Base-by-base conservation (phyloP, 108 stramenopile genomes). In the Skeletonema tropicum region DNA sequence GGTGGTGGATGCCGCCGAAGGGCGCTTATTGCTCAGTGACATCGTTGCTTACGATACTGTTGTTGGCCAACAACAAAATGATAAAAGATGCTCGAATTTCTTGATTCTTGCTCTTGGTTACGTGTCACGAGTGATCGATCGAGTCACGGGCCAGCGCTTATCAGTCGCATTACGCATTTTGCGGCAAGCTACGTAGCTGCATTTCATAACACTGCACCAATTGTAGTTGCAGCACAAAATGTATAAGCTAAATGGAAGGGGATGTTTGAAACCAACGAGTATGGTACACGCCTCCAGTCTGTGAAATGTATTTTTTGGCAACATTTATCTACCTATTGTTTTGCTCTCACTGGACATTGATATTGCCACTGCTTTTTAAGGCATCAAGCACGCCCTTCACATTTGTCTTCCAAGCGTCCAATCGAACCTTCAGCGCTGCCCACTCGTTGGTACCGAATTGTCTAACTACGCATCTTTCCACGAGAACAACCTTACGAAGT, bases 361-460 rank as follows among this genome's bases (percentile, higher is more conserved):
- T 6, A 55, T 55, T 55, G 64, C 76, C 65, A 52, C 74, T 76
- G 63, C 81, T 68, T 65, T 85, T 77, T 64, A 86, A 75, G n/a
- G 73, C 61, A 63, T 83, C 69, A 49, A 73, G 55, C 15, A 79
- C 82, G 19, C 72, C 70, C 71, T 35, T 70, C 15, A 83, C 74
- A 65, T 80, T 79, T 23, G 64, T 46, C 59, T 75, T 76, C 79
- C 69, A 72, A 58, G 64, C 73, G 61, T 91, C 82, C 62, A 94
- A 83, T 60, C 89, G 59, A 11, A 76, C 59, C 65, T 94, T 92
- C 48, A 94, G 68, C 9, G 83, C 83, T 57, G 87, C 91, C 94
- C 94, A 94, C 73, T 94, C 90, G n/a, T 87, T 79, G 64, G 80
- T 79, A 29, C 92, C 91, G 66, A 94, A 94, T 67, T 87, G 81